Evolutionary conservation across 2,329 filamentous ascomycete genomes (phyloP), one percentile per base, ranked within the genome.

Genomic region (Alternaria solani): DNA sequence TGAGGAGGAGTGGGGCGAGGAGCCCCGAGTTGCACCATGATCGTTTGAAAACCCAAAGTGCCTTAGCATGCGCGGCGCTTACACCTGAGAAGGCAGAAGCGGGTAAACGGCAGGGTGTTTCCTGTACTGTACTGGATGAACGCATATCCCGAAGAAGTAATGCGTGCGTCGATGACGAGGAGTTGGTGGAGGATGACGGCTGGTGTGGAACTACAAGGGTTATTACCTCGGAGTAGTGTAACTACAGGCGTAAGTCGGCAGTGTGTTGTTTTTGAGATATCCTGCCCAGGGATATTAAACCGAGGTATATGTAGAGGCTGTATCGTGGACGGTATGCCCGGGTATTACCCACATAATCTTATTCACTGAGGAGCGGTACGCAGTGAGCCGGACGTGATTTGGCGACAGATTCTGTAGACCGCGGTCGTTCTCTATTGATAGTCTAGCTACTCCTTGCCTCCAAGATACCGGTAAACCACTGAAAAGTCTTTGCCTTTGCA

Each of bases 401-500:
- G 28, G 28, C 28, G 28, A 5, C 28, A 23, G 20, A 23, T 23
- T 23, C 20, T 23, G 28, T 11, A 30, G 28, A 30, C 8, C 28
- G 28, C 28, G 28, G 28, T 23, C 20, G 20, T 23, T 23, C 20
- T 23, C 20, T 23, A 30, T 30, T 30, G 8, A 26, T 47, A 25
- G 34, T 64, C 52, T 25, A 25, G 12, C 39, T 75, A 80, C 65
- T 82, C 81, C 61, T 81, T 81, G 25, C 81, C 81, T 11, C 81
- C 81, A 46, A 84, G 68, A 61, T 82, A 83, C 60, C 81, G 77
- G 68, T 85, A 85, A 3, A 85, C 81, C 4, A 84, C 81, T 2
- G 79, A 82, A 53, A 84, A 84, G 64, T 85, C 83, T 64, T 78
- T 80, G n/a, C 80, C 80, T 68, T 82, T 83, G 66, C 81, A 80